Conservation (phyloP, 176 grass and related monocot genomes). For the Carex pumila region DNA sequence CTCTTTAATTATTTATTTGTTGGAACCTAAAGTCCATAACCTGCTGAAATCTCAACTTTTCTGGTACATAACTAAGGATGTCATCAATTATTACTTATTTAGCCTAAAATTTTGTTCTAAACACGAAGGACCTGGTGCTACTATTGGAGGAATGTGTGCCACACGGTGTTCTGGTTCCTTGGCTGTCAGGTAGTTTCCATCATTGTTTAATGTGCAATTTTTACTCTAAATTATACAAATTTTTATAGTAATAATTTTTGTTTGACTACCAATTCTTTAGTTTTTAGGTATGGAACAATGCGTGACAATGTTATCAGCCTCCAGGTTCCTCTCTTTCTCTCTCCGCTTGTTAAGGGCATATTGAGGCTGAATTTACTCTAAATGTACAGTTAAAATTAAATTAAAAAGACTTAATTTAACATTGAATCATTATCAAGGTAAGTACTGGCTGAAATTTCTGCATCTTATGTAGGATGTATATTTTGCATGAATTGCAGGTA, state of each 20-base stretch:
- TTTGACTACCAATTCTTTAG: slow-evolving; percentile 65
- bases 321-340: slow-evolving; percentile 37
- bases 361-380: not conserved
- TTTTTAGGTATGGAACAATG: slow-evolving; percentile 99
- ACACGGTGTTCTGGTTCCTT: slow-evolving; percentile 96
- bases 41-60: not conserved
- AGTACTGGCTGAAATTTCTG: not conserved
- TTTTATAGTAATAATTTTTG: slow-evolving; percentile 24
- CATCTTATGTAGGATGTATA: not conserved
- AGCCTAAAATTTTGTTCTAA: slow-evolving; percentile 21
- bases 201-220: slow-evolving; percentile 25
- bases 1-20: not conserved
- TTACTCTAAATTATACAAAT: not conserved
- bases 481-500: slow-evolving; percentile 38
- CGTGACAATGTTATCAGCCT: slow-evolving; percentile 97
- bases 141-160: slow-evolving; percentile 97
- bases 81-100: slow-evolving; percentile 1
- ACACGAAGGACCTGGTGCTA: slow-evolving; percentile 86
- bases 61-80: not conserved
- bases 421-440: not conserved
- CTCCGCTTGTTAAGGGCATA: slow-evolving; percentile 7
- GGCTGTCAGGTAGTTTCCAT: slow-evolving; percentile 86
- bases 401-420: not conserved
- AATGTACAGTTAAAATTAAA: not conserved
- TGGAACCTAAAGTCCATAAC: not conserved